Evolutionary conservation across 202 grass and related monocot species (phyloP), one percentile per base, ranked within the genome.

Genomic region (Schoenoplectus tabernaemontani): DNA sequence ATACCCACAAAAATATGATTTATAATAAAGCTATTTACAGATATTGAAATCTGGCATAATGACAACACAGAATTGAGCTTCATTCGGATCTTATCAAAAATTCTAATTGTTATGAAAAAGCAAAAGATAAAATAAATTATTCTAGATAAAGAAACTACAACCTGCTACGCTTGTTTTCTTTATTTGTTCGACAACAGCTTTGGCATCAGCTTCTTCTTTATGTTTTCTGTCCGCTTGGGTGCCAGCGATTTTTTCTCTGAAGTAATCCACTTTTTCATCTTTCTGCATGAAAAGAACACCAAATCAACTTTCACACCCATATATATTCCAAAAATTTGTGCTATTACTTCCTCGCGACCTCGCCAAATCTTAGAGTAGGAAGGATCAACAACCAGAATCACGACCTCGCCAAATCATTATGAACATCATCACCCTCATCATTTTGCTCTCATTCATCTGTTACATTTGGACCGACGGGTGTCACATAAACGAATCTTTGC

Each of bases 161-260:
- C 67, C 67, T 72, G 23, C 43, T 72, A 72, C 71, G 72, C 86
- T 93, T 48, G 90, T 62, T 42, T 23, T 84, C 70, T 91, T 97
- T 17, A 97, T 85, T 83, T 93, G 67, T 39, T 87, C 84, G 5
- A 84, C 82, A 57, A 82, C 60, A 68, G 82, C 88, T 56, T 76
- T 93, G 24, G 82, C 86, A 88, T 89, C 84, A 48, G 79, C 86
- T 73, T 88, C 87, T n/a, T 79, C 86, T 83, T 90, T 98, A 67
- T 39, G 82, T 86, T 76, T 80, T 65, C 95, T 98, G 47, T 92
- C 89, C 82, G 95, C 86, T 89, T 98, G 95, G 61, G 89, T 94
- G 19, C 94, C 94, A 2, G 94, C 85, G 77, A 94, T 94, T 81
- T 78, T 97, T 34, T 81, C 39, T 68, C 87, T 90, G 37, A 90